Base-by-base conservation (phyloP, 768 basidiomycete species). In the Agrocybe praecox region DNA sequence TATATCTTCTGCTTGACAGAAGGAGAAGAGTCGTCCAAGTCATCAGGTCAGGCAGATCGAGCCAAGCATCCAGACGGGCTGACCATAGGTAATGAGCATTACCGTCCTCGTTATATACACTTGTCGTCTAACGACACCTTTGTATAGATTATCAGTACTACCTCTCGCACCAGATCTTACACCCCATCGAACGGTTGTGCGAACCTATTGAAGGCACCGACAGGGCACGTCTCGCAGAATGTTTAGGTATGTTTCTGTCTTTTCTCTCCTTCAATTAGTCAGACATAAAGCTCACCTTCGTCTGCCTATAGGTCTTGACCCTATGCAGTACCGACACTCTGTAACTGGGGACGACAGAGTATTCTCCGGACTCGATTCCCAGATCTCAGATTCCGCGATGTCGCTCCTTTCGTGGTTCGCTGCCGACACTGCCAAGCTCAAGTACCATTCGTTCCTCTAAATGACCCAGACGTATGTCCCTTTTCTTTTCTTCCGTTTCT, bases 191-290 rank as follows among this genome's bases (percentile, higher is more conserved):
- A 67, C 88, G 97, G 62, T 74, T 99, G 48, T 99, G 97, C 68
- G 97, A 97, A 43, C 89, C 92, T 1, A 98, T 99, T 45, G 94
- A 97, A 63, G 96, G 96, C 7, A 98, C 96, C 0, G 96, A 98
- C 64, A 84, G 92, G 23, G 78, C 95, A 6, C 83, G 96, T 33
- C 76, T 99, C 19, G 97, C 97, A 0, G 96, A 98, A 75, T 98
- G 94, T 69, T 84, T 99, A 6, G 96, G 95, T 94, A 67, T 51
- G 60, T 56, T 32, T 19, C 32, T 11, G 36, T 8, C 29, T 6
- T 46, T n/a, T 24, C 15, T 1, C 7, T 1, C 4, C 17, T 21
- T 8, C 15, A 29, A 29, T 29, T 29, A 29, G 26, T 9, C 26
- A 9, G 26, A 29, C 26, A 29, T 29, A 29, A 29, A 4, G 26